Evolutionary conservation across 345 rosid species (phyloP).

Genomic region (Eucalyptus sideroxylon): DNA sequence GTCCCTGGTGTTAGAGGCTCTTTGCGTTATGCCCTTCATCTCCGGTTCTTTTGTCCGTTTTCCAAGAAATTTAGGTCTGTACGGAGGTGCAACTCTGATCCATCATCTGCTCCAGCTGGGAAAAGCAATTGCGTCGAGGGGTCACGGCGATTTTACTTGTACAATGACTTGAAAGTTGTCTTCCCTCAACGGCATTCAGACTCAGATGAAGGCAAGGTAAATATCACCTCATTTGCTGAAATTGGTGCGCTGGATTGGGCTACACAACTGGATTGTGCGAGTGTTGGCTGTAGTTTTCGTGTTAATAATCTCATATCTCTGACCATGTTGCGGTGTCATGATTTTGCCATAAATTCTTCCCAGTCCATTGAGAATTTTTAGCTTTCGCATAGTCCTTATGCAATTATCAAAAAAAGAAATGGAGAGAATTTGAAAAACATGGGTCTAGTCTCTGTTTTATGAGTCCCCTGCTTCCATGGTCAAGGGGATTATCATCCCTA

Average conservation of each 20-base stretch:
- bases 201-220: conserved; percentile 97
- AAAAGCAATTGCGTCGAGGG: conserved; percentile 5
- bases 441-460: not conserved
- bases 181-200: conserved; percentile 97
- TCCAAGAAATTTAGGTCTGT: conserved; percentile 45
- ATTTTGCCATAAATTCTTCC: not conserved
- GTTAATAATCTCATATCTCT: not conserved
- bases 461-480: not conserved
- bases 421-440: not conserved
- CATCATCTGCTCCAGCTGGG: conserved; percentile 19
- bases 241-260: not conserved
- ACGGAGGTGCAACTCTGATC: conserved; percentile 32
- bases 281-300: not conserved
- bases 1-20: conserved; percentile 42
- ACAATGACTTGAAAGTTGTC: conserved; percentile 75
- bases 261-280: not conserved
- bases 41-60: conserved; percentile 65
- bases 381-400: not conserved
- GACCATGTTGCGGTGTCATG: not conserved
- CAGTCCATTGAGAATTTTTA: not conserved
- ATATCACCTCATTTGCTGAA: not conserved
- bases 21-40: conserved; percentile 85
- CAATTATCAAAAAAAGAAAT: not conserved
- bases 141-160: conserved; percentile 60
- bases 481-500: not conserved